These are phyloP conservation scores for Malania oleifera DNA, from an alignment of 164 flowering plant genomes.

Conservation along the genomic window DNA sequence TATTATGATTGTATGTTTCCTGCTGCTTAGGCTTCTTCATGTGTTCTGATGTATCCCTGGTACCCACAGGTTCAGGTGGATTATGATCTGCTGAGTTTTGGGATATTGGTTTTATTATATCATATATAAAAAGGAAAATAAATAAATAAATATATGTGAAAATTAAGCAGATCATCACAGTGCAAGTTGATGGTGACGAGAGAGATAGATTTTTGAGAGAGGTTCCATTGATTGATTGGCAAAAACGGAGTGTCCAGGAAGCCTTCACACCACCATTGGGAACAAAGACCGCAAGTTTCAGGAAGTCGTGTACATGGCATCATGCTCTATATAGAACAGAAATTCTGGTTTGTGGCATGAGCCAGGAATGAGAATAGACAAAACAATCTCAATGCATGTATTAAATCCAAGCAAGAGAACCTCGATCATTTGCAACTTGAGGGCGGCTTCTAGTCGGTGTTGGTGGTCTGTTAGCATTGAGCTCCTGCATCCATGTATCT, in stretches of 20 bases:
- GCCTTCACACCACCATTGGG: conserved; percentile 4
- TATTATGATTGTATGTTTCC: too few species aligned
- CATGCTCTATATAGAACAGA: conserved; percentile 36
- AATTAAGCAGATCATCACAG: too few species aligned
- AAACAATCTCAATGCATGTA: conserved; percentile 7
- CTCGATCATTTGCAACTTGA: conserved; percentile 80
- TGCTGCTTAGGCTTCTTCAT: too few species aligned
- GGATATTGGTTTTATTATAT: too few species aligned
- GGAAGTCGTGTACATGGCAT: conserved; percentile 16
- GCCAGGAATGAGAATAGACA: conserved; percentile 18
- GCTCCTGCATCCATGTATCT: conserved; percentile 99
- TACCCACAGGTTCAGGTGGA: too few species aligned
- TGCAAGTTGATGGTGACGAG: too few species aligned
- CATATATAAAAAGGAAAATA: too few species aligned
- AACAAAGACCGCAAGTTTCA: conserved; percentile 7
- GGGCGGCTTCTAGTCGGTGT: conserved; percentile 99
- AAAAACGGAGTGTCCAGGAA: conserved; percentile 9
- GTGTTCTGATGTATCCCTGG: too few species aligned
- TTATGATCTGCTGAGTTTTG: too few species aligned
- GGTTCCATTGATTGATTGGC: conserved; percentile 7
- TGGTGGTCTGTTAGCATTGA: conserved; percentile 97
- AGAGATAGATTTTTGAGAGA: too few species aligned
- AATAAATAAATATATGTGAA: too few species aligned
- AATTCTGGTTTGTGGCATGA: conserved; percentile 30
- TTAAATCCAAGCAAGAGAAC: conserved; percentile 96